Evolutionary conservation across 306 rosid species (phyloP), one percentile per base, ranked within the genome.

Genomic region (Lablab purpureus): DNA sequence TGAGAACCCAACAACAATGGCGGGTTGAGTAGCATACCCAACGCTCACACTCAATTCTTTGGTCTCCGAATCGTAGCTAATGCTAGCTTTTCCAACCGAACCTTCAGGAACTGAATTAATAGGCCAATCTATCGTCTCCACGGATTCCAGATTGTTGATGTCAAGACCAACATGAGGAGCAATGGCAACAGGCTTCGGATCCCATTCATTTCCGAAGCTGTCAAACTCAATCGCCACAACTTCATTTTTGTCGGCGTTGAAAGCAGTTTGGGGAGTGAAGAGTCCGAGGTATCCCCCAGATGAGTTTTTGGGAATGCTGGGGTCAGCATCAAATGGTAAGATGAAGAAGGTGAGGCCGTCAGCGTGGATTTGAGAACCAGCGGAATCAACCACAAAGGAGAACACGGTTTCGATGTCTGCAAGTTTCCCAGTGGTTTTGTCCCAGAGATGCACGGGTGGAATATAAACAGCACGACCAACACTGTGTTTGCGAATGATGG

Each of bases 221-320:
- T 91, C 97, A 10, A 91, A 72, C 68, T 91, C 93, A 18, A 91
- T 83, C 0, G 89, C 93, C 37, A 91, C 84, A 27, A 88, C 25
- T 59, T 25, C 78, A 36, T 86, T 85, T 11, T 21, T 41, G 18
- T 80, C 18, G 0, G 63, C 0, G 15, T 74, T 15, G n/a, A 56
- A 64, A 5, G 87, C 86, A 18, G 82, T 46, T 11, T 77, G 34
- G 1, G 64, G 10, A 18, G 28, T 50, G 51, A 88, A 82, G 5
- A 91, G 10, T 60, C 63, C 73, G 2, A 73, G 84, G 71, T 12
- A 80, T 17, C 80, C 80, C 1, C 80, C 80, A 0, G 30, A 2
- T 5, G 97, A 89, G 6, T 85, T 71, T 0, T 3, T 5, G 0
- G 90, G 96, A 32, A 89, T 66, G 0, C 5, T 8, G 0, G 71